These are phyloP conservation scores for Nicotiana rustica DNA, from an alignment of 305 asterid genomes.

Conservation along the genomic window DNA sequence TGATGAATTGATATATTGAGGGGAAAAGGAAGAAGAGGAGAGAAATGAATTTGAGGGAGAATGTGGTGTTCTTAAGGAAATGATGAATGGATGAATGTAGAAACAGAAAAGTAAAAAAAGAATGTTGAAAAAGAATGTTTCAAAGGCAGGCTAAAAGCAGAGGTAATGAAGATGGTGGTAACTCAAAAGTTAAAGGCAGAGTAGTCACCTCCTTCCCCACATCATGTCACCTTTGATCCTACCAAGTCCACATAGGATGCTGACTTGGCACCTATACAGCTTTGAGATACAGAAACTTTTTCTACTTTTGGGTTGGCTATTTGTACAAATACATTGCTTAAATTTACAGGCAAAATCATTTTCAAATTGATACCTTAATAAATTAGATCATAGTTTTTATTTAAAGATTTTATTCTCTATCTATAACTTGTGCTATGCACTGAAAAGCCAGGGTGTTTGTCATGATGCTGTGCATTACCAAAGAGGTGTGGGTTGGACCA, in stretches of 20 bases:
- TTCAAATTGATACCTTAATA: constrained; percentile 40
- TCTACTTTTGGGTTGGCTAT: constrained; percentile 41
- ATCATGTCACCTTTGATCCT: constrained; percentile 55
- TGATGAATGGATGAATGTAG: constrained; percentile 53
- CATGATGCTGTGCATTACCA: constrained; percentile 69
- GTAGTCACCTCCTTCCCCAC: constrained; percentile 51
- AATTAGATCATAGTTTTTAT: constrained; percentile 36
- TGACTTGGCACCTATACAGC: constrained; percentile 64
- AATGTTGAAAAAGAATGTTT: constrained; percentile 60
- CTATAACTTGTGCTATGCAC: constrained; percentile 46
- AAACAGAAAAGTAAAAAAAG: constrained; percentile 50
- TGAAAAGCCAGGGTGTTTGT: constrained; percentile 55
- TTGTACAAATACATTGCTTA: constrained; percentile 42
- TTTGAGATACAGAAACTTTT: constrained; percentile 34
- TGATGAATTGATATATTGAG: constrained; percentile 30
- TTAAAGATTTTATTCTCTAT: constrained; percentile 52
- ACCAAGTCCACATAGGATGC: constrained; percentile 65
- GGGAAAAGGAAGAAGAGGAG: constrained; percentile 42
- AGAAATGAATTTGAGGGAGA: constrained; percentile 44
- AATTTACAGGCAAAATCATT: constrained; percentile 41
- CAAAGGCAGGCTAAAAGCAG: constrained; percentile 70
- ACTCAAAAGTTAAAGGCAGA: constrained; percentile 73
- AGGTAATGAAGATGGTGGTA: constrained; percentile 69
- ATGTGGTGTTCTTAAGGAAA: constrained; percentile 49
- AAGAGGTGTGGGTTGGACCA: constrained; percentile 41